Evolutionary conservation across 108 stramenopile species (phyloP).

Genomic region (Tribonema minus): DNA sequence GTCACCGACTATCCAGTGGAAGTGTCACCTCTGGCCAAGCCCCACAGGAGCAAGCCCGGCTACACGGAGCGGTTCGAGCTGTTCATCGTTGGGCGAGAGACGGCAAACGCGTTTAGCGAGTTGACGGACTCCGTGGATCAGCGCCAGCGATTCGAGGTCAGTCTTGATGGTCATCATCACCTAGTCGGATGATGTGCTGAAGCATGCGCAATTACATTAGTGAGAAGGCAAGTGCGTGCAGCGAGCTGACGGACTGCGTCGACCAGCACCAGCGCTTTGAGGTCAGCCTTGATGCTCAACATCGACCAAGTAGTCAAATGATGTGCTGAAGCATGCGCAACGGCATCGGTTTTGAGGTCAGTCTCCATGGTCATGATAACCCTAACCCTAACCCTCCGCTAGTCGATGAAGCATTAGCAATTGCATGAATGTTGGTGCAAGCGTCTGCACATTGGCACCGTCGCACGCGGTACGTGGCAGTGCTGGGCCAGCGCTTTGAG

Average conservation of each 20-base stretch:
- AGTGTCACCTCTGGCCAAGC: conserved; percentile 93
- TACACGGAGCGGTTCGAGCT: conserved; percentile 95
- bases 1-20: conserved; percentile 95
- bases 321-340: too few species aligned
- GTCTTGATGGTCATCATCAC: too few species aligned
- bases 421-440: too few species aligned
- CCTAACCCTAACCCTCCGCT: too few species aligned
- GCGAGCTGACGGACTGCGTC: conserved; percentile 94
- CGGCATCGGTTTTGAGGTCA: conserved; percentile 93
- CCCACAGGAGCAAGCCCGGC: conserved; percentile 81
- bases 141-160: conserved; percentile 76
- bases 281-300: background rate
- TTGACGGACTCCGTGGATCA: conserved; percentile 97
- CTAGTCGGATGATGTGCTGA: too few species aligned
- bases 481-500: too few species aligned
- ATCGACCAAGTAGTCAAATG: too few species aligned
- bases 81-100: conserved; percentile 87
- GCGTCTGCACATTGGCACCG: too few species aligned
- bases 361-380: too few species aligned
- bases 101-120: conserved; percentile 95
- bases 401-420: too few species aligned
- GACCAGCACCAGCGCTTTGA: conserved; percentile 92
- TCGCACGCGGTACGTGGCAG: too few species aligned
- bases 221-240: conserved; percentile 93
- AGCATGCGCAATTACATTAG: too few species aligned